phyloP scores from a whole-genome alignment of 1,284 basidiomycete genomes.

The Pseudozyma pruni region DNA sequence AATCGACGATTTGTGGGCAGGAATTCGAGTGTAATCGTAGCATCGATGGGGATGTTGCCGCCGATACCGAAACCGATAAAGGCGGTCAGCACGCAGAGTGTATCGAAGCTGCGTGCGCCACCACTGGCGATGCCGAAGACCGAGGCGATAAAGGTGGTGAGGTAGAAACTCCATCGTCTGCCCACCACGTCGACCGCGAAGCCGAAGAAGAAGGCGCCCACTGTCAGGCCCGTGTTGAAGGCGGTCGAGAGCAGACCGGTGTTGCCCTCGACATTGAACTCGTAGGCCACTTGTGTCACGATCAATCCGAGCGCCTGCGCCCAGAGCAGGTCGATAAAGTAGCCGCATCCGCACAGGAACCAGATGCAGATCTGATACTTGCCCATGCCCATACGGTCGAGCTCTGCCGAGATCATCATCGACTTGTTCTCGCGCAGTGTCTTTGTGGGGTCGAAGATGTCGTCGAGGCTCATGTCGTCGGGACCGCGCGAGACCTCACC shows the following conservation, averaged over 20 bases:
- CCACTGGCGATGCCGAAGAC: slow-evolving; percentile 58
- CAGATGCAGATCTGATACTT: slow-evolving; percentile 59
- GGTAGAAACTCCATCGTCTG: slow-evolving; percentile 59
- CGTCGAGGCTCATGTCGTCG: slow-evolving; percentile 31
- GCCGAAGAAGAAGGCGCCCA: slow-evolving; percentile 63
- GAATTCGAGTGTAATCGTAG: slow-evolving; percentile 61
- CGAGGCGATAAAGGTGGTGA: slow-evolving; percentile 57
- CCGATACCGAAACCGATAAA: slow-evolving; percentile 60
- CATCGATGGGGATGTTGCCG: slow-evolving; percentile 61
- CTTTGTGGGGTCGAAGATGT: slow-evolving; percentile 50
- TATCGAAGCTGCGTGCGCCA: slow-evolving; percentile 50
- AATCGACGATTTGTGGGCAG: slow-evolving; percentile 54
- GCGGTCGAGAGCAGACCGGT: slow-evolving; percentile 54
- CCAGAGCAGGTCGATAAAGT: slow-evolving; percentile 64
- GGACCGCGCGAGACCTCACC: slow-evolving; percentile 9
- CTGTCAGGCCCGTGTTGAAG: slow-evolving; percentile 58
- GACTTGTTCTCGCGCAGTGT: slow-evolving; percentile 57
- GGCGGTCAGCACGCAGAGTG: slow-evolving; percentile 50
- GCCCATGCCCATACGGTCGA: slow-evolving; percentile 61
- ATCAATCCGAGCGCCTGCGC: slow-evolving; percentile 61
- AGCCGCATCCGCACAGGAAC: slow-evolving; percentile 60
- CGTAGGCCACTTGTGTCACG: slow-evolving; percentile 46
- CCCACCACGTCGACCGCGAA: slow-evolving; percentile 62
- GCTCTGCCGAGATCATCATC: slow-evolving; percentile 52
- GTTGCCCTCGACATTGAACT: slow-evolving; percentile 42